Evolutionary conservation across 2,329 filamentous ascomycete genomes (phyloP).

Genomic region (Endoconidiophora laricicola): DNA sequence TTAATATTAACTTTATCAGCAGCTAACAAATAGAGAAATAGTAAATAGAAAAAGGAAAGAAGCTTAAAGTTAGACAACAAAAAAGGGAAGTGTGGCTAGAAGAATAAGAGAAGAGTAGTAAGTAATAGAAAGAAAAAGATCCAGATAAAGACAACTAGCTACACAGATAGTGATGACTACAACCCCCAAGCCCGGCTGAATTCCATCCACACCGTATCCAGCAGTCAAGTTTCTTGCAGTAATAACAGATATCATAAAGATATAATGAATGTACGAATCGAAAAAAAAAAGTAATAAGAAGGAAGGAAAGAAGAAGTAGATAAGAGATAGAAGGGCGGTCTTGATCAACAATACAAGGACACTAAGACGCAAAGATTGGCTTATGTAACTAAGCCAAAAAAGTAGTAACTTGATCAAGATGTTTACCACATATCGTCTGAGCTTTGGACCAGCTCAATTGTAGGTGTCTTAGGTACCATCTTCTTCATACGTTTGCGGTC

Average conservation of each 20-base stretch:
- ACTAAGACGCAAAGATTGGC: background rate
- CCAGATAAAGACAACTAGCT: too few species aligned
- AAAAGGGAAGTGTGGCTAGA: too few species aligned
- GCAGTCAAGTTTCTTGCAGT: too few species aligned
- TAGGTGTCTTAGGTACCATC: slow-evolving; percentile 46
- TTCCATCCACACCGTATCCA: too few species aligned
- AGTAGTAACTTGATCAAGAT: background rate
- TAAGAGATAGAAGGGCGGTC: background rate
- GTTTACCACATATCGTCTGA: slow-evolving; percentile 47
- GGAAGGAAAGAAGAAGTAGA: background rate
- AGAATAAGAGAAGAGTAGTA: too few species aligned
- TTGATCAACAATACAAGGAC: background rate
- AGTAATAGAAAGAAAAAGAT: too few species aligned
- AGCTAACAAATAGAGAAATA: slow-evolving; percentile 6
- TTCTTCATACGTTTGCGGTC: slow-evolving; percentile 54
- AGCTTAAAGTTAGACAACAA: too few species aligned
- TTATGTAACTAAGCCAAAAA: too few species aligned
- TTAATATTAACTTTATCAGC: background rate
- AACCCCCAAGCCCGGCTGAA: too few species aligned
- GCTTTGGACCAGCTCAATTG: slow-evolving; percentile 42
- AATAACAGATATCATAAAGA: too few species aligned
- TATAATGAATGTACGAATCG: too few species aligned
- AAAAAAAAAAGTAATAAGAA: background rate
- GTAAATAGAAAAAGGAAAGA: background rate
- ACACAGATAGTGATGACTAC: too few species aligned